These are phyloP conservation scores for Paecilomyces fulvus DNA, from an alignment of 2,329 filamentous ascomycete genomes.

Conservation along the genomic window DNA sequence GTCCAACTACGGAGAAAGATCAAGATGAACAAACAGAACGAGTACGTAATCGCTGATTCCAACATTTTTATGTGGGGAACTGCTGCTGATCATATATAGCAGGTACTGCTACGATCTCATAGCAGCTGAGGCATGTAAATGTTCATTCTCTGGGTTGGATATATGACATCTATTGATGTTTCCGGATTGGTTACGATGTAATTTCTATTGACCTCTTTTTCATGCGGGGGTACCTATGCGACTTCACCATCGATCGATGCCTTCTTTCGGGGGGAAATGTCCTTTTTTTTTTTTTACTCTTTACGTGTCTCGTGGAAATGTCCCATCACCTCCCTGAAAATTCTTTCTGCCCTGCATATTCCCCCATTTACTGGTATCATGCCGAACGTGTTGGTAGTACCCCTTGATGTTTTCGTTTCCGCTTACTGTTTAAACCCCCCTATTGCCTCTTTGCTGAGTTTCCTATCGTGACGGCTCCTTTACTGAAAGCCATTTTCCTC, in stretches of 20 bases:
- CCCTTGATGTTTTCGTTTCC: not conserved
- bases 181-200: conserved; percentile 14
- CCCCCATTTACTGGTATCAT: not conserved
- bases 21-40: conserved; percentile 53
- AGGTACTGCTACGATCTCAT: conserved; percentile 42
- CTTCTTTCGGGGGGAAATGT: conserved; percentile 1
- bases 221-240: conserved; percentile 14
- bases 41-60: conserved; percentile 30
- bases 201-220: conserved; percentile 17
- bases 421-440: conserved; percentile 1
- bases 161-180: not conserved
- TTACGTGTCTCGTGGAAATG: conserved; percentile 4
- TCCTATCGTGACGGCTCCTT: not conserved
- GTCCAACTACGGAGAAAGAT: conserved; percentile 53
- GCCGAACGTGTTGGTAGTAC: conserved; percentile 1
- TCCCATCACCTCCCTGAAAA: conserved; percentile 4
- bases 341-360: not conserved
- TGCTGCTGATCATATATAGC: conserved; percentile 5
- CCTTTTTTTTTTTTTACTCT: conserved; percentile 6
- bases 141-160: not conserved
- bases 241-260: conserved; percentile 4
- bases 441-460: not conserved
- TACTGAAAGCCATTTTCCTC: not conserved
- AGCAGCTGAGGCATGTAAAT: conserved; percentile 34
- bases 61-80: not conserved